Evolutionary conservation across 768 basidiomycete genomes (phyloP).

Genomic region (Crucibulum laeve): DNA sequence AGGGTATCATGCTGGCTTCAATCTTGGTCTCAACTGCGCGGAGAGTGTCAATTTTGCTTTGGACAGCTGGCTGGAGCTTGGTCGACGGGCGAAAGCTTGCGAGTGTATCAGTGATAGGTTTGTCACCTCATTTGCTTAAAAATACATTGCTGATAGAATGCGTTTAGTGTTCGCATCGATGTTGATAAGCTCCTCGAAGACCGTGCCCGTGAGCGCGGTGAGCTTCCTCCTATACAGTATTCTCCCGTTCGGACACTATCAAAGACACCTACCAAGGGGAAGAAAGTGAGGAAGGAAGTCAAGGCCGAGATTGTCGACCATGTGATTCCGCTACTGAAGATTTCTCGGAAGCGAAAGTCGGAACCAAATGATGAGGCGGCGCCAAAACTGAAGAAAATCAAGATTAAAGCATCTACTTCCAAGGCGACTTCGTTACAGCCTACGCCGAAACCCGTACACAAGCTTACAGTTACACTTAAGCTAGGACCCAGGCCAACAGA

Average conservation of each 20-base stretch:
- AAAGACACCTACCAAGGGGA: slow-evolving; percentile 15
- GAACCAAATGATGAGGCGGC: slow-evolving; percentile 25
- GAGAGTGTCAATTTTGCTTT: slow-evolving; percentile 97
- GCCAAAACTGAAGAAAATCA: slow-evolving; percentile 48
- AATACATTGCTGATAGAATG: slow-evolving; percentile 1
- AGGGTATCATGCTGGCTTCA: slow-evolving; percentile 97
- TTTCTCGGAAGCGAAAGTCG: slow-evolving; percentile 34
- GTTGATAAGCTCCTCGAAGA: slow-evolving; percentile 81
- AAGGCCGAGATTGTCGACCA: slow-evolving; percentile 16
- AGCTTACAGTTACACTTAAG: slow-evolving; percentile 59
- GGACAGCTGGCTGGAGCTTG: slow-evolving; percentile 90
- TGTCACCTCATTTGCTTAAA: not conserved
- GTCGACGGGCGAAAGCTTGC: slow-evolving; percentile 74
- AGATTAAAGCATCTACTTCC: slow-evolving; percentile 29
- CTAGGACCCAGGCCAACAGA: slow-evolving; percentile 60
- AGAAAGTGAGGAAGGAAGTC: slow-evolving; percentile 17
- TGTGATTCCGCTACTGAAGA: slow-evolving; percentile 28
- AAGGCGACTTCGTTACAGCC: slow-evolving; percentile 17
- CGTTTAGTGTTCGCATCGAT: slow-evolving; percentile 81
- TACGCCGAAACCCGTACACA: slow-evolving; percentile 21
- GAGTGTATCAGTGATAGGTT: slow-evolving; percentile 74
- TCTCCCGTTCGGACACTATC: too few species aligned
- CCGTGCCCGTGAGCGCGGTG: slow-evolving; percentile 44
- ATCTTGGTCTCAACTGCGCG: slow-evolving; percentile 93
- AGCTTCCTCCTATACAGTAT: slow-evolving; percentile 6